Base-by-base conservation (phyloP, 1,139 yeast genomes). In the Suhomyces bribrorum region DNA sequence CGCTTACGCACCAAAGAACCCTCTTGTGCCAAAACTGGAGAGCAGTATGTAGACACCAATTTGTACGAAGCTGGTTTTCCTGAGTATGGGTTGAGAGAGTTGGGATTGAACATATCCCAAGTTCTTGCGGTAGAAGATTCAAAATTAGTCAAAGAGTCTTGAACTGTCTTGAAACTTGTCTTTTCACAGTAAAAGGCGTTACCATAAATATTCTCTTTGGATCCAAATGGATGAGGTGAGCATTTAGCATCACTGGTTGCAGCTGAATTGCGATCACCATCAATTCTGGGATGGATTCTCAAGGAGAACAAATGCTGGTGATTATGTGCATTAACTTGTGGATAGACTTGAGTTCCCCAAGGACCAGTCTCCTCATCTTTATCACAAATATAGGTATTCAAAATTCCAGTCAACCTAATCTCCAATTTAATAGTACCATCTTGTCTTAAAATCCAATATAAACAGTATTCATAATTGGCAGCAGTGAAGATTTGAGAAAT, bases 251-350 rank as follows among this genome's bases (percentile, higher is more conserved):
- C 94, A 37, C 80, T 73, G 47, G 76, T 76, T 26, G 85, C 85
- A 40, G 83, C 84, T 29, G 90, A 81, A 68, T 85, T 85, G 50
- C 76, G 77, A 44, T 81, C 86, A 53, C 94, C 94, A 53, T 85
- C 94, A 46, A 85, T 69, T 70, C 88, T 77, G 49, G 94, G 92
- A 57, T 85, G 86, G 50, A 85, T 59, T 68, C 94, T 78, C 50
- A 85, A 71, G n/a, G 87, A 78, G 64, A 85, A 85, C 67, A 85
- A 68, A 65, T 85, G 94, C 70, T 85, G 94, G 63, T 85, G 94
- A 63, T 85, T 83, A 66, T 85, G 92, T 32, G 94, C 94, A 57
- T 83, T 83, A 37, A 83, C 88, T 47, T 80, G 78, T 43, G 94
- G 94, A 62, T 84, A 84, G 34, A 85, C 92, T 49, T 75, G 72